Conservation (phyloP, 169 alveolate genomes). For the Plasmodium gonderi region DNA sequence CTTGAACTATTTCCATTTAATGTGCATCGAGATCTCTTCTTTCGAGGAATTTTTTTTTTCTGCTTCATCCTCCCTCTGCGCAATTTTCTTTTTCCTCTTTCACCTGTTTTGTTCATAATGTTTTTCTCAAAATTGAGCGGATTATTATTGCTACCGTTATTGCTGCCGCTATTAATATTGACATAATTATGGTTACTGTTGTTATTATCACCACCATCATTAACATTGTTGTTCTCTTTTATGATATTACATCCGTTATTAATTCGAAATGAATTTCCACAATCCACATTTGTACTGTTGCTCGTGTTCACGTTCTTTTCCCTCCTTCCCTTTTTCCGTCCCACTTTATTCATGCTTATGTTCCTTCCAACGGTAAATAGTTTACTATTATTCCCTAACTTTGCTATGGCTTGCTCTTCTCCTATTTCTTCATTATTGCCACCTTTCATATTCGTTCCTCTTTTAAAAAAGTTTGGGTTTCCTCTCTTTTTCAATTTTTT, state of each 20-base stretch:
- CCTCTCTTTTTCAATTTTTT: neutral
- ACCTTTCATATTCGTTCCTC: neutral
- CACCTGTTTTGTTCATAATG: neutral
- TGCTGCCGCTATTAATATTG: neutral
- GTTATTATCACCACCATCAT: neutral
- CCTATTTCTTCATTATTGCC: neutral
- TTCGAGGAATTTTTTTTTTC: neutral
- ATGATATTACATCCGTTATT: neutral
- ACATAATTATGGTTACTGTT: neutral
- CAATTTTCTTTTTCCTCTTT: neutral
- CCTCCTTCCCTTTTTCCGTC: neutral
- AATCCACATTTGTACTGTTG: neutral
- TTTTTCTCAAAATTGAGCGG: neutral
- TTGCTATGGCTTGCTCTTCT: neutral
- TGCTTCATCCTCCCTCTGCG: neutral
- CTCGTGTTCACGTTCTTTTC: neutral
- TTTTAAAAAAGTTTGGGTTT: neutral
- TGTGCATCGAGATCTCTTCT: neutral
- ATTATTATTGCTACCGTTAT: neutral
- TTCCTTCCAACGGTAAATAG: neutral
- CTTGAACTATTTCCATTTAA: neutral
- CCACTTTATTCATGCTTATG: neutral
- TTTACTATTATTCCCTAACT: neutral
- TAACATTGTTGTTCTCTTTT: neutral
- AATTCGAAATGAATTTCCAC: neutral